Evolutionary conservation across 2,329 filamentous ascomycete genomes (phyloP).

Genomic region (Sporothrix inflata): DNA sequence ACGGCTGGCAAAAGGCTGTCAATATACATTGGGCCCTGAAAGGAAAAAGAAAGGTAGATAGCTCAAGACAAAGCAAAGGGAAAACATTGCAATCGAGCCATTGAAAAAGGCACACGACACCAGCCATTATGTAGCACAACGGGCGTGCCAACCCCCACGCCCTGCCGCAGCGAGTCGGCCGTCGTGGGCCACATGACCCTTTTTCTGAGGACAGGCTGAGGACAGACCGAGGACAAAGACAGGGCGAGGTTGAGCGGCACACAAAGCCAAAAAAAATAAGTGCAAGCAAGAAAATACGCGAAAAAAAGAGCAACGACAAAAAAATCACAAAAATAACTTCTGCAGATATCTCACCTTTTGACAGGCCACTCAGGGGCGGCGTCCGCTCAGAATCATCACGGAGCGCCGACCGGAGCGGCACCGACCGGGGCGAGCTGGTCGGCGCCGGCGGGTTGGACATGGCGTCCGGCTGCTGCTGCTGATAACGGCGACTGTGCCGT

Average conservation of each 20-base stretch:
- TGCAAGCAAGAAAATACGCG: background rate
- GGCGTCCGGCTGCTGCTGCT: conserved; percentile 10
- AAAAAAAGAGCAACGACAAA: background rate
- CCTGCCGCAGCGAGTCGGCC: background rate
- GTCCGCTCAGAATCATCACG: conserved; percentile 35
- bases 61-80: background rate
- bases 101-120: background rate
- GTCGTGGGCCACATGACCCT: conserved; percentile 11
- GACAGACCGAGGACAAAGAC: conserved; percentile 13
- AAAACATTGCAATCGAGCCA: background rate
- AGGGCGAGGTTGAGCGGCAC: background rate
- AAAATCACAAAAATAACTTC: background rate
- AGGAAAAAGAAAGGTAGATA: background rate
- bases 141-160: background rate
- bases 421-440: conserved; percentile 30
- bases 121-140: background rate
- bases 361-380: conserved; percentile 27
- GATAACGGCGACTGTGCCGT: background rate
- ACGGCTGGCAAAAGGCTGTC: conserved; percentile 48
- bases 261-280: background rate
- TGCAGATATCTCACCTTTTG: conserved; percentile 31
- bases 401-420: conserved; percentile 49
- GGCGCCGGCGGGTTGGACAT: conserved; percentile 28
- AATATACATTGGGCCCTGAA: background rate
- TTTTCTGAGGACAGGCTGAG: background rate